A percentile compares a stretch with the other conserved stretches of the same genome.
These are phyloP conservation scores for Colletotrichum tamarilloi DNA, from an alignment of 2,329 filamentous ascomycete genomes.

Conservation along the genomic window DNA sequence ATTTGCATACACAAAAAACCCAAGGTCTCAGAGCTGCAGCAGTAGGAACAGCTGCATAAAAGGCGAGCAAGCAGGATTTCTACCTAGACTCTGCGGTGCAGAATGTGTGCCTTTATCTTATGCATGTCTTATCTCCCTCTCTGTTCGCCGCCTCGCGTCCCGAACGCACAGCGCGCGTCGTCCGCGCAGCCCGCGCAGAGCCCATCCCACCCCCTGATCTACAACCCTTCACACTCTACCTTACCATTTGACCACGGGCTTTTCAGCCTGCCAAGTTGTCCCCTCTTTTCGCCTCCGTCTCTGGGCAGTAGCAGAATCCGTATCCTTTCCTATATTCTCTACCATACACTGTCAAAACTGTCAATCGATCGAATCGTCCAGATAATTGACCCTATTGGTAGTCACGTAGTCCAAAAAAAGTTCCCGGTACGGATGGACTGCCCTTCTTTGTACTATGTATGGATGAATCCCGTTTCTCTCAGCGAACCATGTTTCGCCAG, in stretches of 20 bases:
- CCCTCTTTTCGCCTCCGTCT: neutral
- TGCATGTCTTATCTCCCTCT: neutral
- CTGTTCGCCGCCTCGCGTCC: neutral
- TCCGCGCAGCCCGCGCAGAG: neutral
- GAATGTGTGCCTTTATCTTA: neutral
- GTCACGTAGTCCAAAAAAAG: no score
- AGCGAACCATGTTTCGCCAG: no score
- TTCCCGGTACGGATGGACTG: no score
- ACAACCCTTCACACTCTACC: neutral
- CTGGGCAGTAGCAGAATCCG: neutral
- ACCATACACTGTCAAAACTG: neutral
- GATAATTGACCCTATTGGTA: no score
- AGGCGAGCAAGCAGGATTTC: neutral
- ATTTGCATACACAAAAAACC: neutral
- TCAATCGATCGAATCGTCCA: neutral
- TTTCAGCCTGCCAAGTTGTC: neutral
- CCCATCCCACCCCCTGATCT: no score
- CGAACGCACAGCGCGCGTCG: neutral
- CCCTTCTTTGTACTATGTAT: no score
- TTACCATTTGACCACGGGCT: neutral
- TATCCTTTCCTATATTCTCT: neutral
- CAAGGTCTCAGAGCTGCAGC: neutral
- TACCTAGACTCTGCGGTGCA: neutral
- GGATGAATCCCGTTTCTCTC: no score
- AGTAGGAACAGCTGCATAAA: neutral